phyloP scores from a whole-genome alignment of 305 asterid genomes.

The Euphrasia arctica region DNA sequence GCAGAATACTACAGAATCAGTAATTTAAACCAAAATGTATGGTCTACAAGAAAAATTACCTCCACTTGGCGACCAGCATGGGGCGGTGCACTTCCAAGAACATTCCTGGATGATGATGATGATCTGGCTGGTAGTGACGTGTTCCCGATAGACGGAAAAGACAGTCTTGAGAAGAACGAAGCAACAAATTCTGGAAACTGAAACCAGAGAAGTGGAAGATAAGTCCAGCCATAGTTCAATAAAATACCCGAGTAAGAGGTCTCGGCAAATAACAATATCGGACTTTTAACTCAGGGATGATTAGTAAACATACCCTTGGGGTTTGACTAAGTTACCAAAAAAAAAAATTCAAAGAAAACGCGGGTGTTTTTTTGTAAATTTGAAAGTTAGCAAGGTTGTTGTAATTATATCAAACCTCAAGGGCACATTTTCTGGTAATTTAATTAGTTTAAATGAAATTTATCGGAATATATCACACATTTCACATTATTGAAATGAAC shows the following conservation, averaged over 20 bases:
- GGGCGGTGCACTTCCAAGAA: conserved; percentile 56
- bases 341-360: no score
- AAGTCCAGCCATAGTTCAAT: conserved; percentile 20
- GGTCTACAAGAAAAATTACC: conserved; percentile 32
- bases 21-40: conserved; percentile 8
- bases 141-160: conserved; percentile 65
- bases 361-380: no score
- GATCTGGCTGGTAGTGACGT: conserved; percentile 44
- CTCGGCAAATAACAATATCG: not conserved
- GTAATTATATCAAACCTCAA: not conserved
- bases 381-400: no score
- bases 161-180: conserved; percentile 71
- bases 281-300: not conserved
- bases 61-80: conserved; percentile 53
- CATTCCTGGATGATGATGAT: conserved; percentile 47
- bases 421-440: not conserved
- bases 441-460: not conserved
- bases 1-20: not conserved
- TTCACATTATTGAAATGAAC: not conserved
- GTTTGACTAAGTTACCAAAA: no score
- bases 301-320: not conserved
- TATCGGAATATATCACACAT: not conserved
- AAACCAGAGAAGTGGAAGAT: conserved; percentile 23
- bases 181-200: conserved; percentile 86
- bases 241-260: not conserved